Base-by-base conservation (phyloP, 2,329 filamentous ascomycete genomes). In the Claviceps sp. region DNA sequence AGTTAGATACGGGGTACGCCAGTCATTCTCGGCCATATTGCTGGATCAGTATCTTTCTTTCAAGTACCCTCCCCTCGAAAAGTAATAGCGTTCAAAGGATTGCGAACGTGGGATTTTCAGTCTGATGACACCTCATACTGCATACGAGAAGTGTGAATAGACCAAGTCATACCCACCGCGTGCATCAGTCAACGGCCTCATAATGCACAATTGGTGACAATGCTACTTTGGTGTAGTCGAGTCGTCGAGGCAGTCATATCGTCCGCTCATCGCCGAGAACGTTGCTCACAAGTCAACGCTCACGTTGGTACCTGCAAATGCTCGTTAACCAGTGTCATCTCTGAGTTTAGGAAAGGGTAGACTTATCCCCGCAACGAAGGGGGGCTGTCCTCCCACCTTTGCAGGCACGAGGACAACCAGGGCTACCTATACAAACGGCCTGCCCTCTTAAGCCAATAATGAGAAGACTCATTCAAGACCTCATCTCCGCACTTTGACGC, bases 311-410 rank as follows among this genome's bases (percentile, higher is more conserved):
- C 16, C 52, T 51, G 46, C 50, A 22, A 22, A 16, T 9, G n/a
- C 6, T 24, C 16, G 53, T 54, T 50, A 54, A 44, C 52, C 42
- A 44, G 22, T 30, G 18, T 20, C 38, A 41, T 34, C 26, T 50
- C 47, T 5, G n/a, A 50, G 16, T 13, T 20, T 47, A 26, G 22
- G 20, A 26, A 46, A 38, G 44, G 59, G 56, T 53, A 59, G 58
- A 77, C 75, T 76, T 77, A 78, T 77, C 75, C 72, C 69, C 70
- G 65, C 55, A 52, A 50, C 51, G 56, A 57, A 60, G 66, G 69
- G 68, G 72, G 74, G 74, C 67, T 67, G 67, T 65, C 68, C 67
- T 69, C 70, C 62, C 66, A 67, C 71, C 73, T 71, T 77, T 72
- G 60, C 74, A 72, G 73, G 70, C 65, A 67, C 64, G 66, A 70